Percentiles rank a stretch among this genome's conserved stretches.
phyloP scores from a whole-genome alignment of 2,329 filamentous ascomycete genomes.

The Aspergillus felis region DNA sequence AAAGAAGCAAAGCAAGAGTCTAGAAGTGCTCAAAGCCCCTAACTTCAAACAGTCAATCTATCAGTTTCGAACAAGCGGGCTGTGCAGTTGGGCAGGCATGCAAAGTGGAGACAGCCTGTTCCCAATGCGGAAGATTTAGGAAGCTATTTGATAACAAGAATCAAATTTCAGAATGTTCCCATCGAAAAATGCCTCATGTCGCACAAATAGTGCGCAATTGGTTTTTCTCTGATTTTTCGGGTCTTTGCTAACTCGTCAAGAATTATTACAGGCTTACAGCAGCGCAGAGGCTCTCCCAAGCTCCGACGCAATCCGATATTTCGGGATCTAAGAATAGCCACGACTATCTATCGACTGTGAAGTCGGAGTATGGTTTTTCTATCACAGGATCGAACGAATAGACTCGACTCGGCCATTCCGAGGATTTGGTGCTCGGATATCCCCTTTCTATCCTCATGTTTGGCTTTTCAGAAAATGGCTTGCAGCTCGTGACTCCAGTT shows the following conservation, averaged over 20 bases:
- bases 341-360: not conserved
- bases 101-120: slow-evolving; percentile 5
- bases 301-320: not conserved
- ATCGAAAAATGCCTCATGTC: not conserved
- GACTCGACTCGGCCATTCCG: not conserved
- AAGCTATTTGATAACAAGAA: slow-evolving; percentile 3
- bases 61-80: slow-evolving; percentile 3
- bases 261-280: not conserved
- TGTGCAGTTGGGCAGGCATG: slow-evolving; percentile 3
- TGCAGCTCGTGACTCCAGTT: not conserved
- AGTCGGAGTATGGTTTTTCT: not conserved
- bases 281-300: not conserved
- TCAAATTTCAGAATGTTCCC: not conserved
- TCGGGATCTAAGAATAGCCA: not conserved
- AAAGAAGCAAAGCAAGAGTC: slow-evolving; percentile 1
- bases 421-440: not conserved
- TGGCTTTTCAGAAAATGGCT: not conserved
- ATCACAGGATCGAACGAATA: not conserved
- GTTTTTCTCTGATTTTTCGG: not conserved
- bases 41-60: not conserved
- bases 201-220: not conserved
- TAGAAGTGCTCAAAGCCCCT: not conserved
- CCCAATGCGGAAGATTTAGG: slow-evolving; percentile 14
- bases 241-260: not conserved
- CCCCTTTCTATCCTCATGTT: not conserved